These are phyloP conservation scores for Simmondsia chinensis DNA, from an alignment of 148 eudicot species.

Conservation along the genomic window DNA sequence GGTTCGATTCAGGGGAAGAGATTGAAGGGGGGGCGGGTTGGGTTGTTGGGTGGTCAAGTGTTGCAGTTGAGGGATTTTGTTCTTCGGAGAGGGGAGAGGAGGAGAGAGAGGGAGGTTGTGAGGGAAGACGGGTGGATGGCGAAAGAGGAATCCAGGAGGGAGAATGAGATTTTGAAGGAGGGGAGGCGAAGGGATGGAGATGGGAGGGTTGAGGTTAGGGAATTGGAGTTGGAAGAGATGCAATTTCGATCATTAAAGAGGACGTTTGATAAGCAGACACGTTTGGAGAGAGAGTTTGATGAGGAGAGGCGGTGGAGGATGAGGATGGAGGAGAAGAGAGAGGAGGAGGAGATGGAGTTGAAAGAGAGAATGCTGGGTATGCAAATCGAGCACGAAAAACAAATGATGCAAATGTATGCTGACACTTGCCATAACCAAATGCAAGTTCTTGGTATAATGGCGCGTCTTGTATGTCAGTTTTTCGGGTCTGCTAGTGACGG, in stretches of 20 bases:
- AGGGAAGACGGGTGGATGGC: slow-evolving; percentile 32
- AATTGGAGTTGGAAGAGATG: slow-evolving; percentile 53
- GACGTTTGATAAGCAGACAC: slow-evolving; percentile 35
- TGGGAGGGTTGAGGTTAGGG: slow-evolving; percentile 25
- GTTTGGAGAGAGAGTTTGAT: slow-evolving; percentile 41
- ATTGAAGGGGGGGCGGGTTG: slow-evolving; percentile 33
- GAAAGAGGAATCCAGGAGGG: slow-evolving; percentile 22
- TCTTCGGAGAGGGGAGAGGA: slow-evolving; percentile 53
- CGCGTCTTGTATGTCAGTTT: slow-evolving; percentile 65
- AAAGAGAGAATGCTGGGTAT: slow-evolving; percentile 59
- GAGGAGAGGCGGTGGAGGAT: slow-evolving; percentile 56
- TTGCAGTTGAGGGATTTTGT: slow-evolving; percentile 53
- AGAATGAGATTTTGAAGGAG: slow-evolving; percentile 29
- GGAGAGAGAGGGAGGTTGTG: slow-evolving; percentile 48
- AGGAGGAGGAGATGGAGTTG: slow-evolving; percentile 81
- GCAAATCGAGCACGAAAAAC: slow-evolving; percentile 91
- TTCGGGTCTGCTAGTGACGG: slow-evolving; percentile 61
- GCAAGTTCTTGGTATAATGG: slow-evolving; percentile 65
- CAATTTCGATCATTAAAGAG: slow-evolving; percentile 38
- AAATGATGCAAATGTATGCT: slow-evolving; percentile 80
- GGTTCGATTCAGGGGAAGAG: slow-evolving; percentile 20
- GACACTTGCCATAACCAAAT: slow-evolving; percentile 84
- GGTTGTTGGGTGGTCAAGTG: slow-evolving; percentile 41
- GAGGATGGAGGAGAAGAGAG: slow-evolving; percentile 83
- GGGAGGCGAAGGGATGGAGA: slow-evolving; percentile 24